phyloP scores from a whole-genome alignment of 345 rosid species.

The Ceriops tagal region DNA sequence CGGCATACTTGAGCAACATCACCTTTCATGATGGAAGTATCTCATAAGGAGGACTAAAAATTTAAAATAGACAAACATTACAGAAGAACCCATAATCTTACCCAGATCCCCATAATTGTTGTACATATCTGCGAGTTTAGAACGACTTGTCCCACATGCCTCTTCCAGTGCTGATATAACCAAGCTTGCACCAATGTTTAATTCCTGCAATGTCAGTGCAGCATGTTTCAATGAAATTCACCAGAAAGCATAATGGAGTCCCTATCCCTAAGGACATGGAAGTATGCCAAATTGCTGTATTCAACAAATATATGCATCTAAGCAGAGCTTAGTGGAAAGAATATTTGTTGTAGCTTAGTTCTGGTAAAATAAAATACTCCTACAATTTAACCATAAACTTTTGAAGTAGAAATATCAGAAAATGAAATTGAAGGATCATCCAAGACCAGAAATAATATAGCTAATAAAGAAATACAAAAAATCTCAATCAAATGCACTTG shows the following conservation, averaged over 20 bases:
- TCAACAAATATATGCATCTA: neutral
- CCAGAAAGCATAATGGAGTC: neutral
- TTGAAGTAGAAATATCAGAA: neutral
- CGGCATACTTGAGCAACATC: conserved; percentile 89
- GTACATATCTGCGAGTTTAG: conserved; percentile 74
- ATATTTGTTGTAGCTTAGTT: neutral
- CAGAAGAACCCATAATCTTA: conserved; percentile 26
- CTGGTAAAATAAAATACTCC: too few relatives aligned
- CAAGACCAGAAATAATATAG: neutral
- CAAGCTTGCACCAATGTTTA: conserved; percentile 81
- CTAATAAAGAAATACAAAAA: neutral
- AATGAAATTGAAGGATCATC: neutral
- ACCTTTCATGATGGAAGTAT: conserved; percentile 44
- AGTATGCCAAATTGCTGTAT: conserved; percentile 4
- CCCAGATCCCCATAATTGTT: conserved; percentile 82
- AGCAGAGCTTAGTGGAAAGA: neutral
- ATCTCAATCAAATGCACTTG: neutral
- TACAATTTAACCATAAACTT: too few relatives aligned
- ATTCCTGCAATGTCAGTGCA: conserved; percentile 49
- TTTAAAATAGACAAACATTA: neutral
- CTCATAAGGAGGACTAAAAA: neutral
- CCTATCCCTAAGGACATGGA: conserved; percentile 9
- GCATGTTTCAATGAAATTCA: neutral
- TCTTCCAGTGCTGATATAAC: conserved; percentile 79
- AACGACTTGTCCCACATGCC: conserved; percentile 72